These are phyloP conservation scores for Lipomyces lipofer DNA, from an alignment of 805 yeast genomes.

Conservation along the genomic window DNA sequence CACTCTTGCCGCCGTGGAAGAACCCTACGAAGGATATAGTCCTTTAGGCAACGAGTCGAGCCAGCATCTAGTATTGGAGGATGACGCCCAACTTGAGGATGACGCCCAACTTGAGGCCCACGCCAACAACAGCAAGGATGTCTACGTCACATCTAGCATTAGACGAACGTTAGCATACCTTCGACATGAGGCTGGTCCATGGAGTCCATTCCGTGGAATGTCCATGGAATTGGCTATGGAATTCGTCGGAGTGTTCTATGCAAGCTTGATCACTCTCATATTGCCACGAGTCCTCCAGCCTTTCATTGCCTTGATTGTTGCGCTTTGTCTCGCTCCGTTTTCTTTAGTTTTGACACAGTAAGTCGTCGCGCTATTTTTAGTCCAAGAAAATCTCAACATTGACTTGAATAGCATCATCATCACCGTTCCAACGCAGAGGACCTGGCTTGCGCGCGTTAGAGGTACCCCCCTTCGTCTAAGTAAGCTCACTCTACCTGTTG, in stretches of 20 bases:
- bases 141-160: conserved; percentile 7
- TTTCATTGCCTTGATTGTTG: not conserved
- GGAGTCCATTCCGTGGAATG: conserved; percentile 9
- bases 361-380: not conserved
- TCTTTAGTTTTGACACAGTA: conserved; percentile 5
- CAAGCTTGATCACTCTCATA: not conserved
- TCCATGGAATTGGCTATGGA: conserved; percentile 1
- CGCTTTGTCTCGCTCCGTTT: conserved; percentile 9
- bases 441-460: not conserved
- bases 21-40: conserved; percentile 9
- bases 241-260: not conserved
- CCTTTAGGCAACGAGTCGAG: conserved; percentile 3
- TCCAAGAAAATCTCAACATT: not conserved
- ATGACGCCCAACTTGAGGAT: conserved; percentile 4
- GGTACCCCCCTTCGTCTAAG: not conserved
- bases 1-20: conserved; percentile 10
- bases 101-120: conserved; percentile 2
- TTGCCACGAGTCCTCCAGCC: not conserved
- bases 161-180: conserved; percentile 6
- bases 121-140: conserved; percentile 2
- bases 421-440: conserved; percentile 11
- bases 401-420: conserved; percentile 2
- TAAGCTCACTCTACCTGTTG: conserved; percentile 4
- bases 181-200: conserved; percentile 8
- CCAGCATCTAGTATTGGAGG: not conserved